phyloP scores from a whole-genome alignment of 2,329 filamentous ascomycete species.

The Ophiostoma sp. region DNA sequence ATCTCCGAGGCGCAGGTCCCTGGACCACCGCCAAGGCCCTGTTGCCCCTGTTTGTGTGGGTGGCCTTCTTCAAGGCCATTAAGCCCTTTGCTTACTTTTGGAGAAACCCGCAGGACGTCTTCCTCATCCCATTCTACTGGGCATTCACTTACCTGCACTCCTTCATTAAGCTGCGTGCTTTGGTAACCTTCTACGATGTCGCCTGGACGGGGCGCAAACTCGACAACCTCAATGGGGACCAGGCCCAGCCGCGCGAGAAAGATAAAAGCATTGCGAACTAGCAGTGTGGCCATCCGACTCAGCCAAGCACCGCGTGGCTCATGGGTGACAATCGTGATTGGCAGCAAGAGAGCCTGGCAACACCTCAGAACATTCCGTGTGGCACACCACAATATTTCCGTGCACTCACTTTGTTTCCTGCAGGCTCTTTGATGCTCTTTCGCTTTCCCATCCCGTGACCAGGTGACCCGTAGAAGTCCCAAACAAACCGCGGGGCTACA shows the following conservation, averaged over 20 bases:
- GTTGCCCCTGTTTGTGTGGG: slow-evolving; percentile 37
- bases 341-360: not conserved
- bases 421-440: too few species aligned
- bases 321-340: not conserved
- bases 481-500: too few species aligned
- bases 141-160: slow-evolving; percentile 54
- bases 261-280: too few species aligned
- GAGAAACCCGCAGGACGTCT: slow-evolving; percentile 47
- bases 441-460: too few species aligned
- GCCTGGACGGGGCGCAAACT: slow-evolving; percentile 41
- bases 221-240: slow-evolving; percentile 21
- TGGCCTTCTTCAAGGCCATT: slow-evolving; percentile 50
- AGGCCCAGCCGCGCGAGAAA: too few species aligned
- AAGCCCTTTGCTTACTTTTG: slow-evolving; percentile 51
- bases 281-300: too few species aligned
- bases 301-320: too few species aligned
- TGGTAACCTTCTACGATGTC: slow-evolving; percentile 47
- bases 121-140: slow-evolving; percentile 45
- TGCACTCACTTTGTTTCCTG: too few species aligned
- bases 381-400: not conserved
- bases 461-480: too few species aligned
- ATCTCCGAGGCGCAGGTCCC: not conserved
- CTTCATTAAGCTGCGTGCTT: slow-evolving; percentile 51
- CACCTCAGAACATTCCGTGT: not conserved
- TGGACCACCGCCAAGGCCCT: not conserved